Conservation (phyloP, 805 yeast genomes). For the Pichia pseudocactophila region DNA sequence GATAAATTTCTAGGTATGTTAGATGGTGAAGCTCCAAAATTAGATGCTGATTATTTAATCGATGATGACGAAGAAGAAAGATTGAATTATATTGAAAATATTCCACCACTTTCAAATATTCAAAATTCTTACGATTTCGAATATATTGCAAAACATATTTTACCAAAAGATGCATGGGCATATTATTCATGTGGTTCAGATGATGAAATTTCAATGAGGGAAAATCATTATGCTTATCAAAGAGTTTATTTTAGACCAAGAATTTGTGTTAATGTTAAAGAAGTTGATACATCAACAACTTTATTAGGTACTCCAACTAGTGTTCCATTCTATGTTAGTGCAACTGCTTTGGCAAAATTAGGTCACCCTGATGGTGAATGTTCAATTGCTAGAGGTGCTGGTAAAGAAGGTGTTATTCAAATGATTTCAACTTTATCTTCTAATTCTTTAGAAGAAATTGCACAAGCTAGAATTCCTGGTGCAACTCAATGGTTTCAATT, state of each 20-base stretch:
- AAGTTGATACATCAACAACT: slow-evolving; percentile 59
- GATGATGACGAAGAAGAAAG: slow-evolving; percentile 37
- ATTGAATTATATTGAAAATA: slow-evolving; percentile 34
- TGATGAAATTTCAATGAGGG: slow-evolving; percentile 84
- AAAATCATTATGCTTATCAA: slow-evolving; percentile 85
- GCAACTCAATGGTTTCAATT: slow-evolving; percentile 88
- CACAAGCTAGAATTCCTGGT: slow-evolving; percentile 52
- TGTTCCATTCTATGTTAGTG: slow-evolving; percentile 82
- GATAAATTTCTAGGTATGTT: slow-evolving; percentile 53
- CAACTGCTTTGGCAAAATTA: slow-evolving; percentile 85
- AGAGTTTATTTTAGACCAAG: slow-evolving; percentile 82
- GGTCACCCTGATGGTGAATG: slow-evolving; percentile 94
- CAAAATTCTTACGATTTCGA: slow-evolving; percentile 84
- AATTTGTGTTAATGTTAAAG: slow-evolving; percentile 70
- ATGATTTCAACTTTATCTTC: slow-evolving; percentile 93
- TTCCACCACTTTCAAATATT: slow-evolving; percentile 64
- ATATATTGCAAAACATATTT: slow-evolving; percentile 67
- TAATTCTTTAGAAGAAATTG: slow-evolving; percentile 78
- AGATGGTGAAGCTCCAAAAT: slow-evolving; percentile 28
- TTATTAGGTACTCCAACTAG: slow-evolving; percentile 64
- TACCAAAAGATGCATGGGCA: slow-evolving; percentile 82
- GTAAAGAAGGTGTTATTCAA: slow-evolving; percentile 60
- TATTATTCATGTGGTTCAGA: slow-evolving; percentile 89
- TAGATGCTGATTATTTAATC: slow-evolving; percentile 21
- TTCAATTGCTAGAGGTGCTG: slow-evolving; percentile 78